phyloP scores from a whole-genome alignment of 2,329 filamentous ascomycete genomes.

The Seiridium unicorne region DNA sequence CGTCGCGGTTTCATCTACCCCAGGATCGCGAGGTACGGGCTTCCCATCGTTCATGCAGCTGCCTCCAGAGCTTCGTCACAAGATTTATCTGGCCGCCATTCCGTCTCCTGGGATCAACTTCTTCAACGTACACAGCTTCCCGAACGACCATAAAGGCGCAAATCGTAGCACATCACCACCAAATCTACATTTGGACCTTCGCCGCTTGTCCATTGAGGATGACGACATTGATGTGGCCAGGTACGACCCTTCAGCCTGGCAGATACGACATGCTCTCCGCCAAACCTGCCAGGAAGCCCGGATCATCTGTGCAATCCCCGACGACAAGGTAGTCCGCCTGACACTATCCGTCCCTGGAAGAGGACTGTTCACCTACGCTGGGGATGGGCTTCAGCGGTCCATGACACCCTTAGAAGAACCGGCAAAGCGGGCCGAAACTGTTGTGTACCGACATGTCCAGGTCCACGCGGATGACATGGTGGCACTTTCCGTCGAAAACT shows the following conservation, averaged over 20 bases:
- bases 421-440: conserved; percentile 11
- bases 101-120: conserved; percentile 28
- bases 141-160: conserved; percentile 25
- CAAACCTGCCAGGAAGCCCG: conserved; percentile 26
- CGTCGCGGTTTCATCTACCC: neutral
- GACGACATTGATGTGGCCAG: conserved; percentile 20
- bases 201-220: conserved; percentile 24
- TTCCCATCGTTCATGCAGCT: conserved; percentile 23
- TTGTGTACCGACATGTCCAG: conserved; percentile 18
- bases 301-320: conserved; percentile 17
- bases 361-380: conserved; percentile 25
- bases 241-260: conserved; percentile 30
- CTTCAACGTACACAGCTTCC: conserved; percentile 31
- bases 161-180: conserved; percentile 27
- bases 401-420: conserved; percentile 12
- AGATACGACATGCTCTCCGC: conserved; percentile 20
- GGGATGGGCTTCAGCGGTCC: conserved; percentile 21
- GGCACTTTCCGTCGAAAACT: conserved; percentile 28
- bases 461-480: conserved; percentile 25
- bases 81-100: conserved; percentile 24
- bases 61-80: conserved; percentile 26
- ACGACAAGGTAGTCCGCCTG: conserved; percentile 15
- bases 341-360: conserved; percentile 24
- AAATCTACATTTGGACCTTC: conserved; percentile 27
- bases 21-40: neutral